Percentiles rank a stretch among this genome's conserved stretches.
These are phyloP conservation scores for Spongospora subterranea DNA, from an alignment of 208 protist species.

Conservation along the genomic window DNA sequence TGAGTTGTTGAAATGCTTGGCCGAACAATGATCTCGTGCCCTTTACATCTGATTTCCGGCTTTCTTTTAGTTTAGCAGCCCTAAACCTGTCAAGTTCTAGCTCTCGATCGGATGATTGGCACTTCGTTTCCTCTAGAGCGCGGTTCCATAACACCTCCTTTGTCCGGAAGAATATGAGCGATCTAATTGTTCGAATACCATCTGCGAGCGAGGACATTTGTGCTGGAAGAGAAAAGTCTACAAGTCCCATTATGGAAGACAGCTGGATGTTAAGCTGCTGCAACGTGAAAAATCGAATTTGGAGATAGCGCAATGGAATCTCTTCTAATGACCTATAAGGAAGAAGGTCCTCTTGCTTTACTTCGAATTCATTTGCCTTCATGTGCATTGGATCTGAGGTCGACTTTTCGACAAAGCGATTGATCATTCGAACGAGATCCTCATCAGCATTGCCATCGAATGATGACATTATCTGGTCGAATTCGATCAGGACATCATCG, in stretches of 20 bases:
- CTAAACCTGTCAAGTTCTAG: slow-evolving; percentile 55
- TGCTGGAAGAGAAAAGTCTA: slow-evolving; percentile 41
- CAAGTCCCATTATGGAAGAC: slow-evolving; percentile 19
- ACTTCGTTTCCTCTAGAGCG: slow-evolving; percentile 53
- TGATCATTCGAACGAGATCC: slow-evolving; percentile 26
- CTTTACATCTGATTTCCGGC: neutral
- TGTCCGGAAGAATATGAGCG: slow-evolving; percentile 53
- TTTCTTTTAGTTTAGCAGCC: slow-evolving; percentile 45
- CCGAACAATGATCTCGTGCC: slow-evolving; percentile 57
- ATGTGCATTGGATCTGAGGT: slow-evolving; percentile 45
- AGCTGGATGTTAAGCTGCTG: slow-evolving; percentile 59
- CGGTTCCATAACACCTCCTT: slow-evolving; percentile 58
- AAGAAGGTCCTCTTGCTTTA: slow-evolving; percentile 39
- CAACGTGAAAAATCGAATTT: slow-evolving; percentile 57
- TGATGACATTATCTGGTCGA: neutral
- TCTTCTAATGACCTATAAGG: slow-evolving; percentile 22
- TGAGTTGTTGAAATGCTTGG: slow-evolving; percentile 62
- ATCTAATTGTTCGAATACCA: slow-evolving; percentile 17
- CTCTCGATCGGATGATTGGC: neutral
- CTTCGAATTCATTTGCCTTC: slow-evolving; percentile 36
- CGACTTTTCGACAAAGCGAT: slow-evolving; percentile 47
- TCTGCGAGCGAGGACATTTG: slow-evolving; percentile 9
- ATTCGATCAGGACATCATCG: slow-evolving; percentile 1
- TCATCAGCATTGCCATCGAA: neutral
- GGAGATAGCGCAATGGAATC: slow-evolving; percentile 47